Base-by-base conservation (phyloP, 1,284 basidiomycete species). In the Garcileccinum viscosum region DNA sequence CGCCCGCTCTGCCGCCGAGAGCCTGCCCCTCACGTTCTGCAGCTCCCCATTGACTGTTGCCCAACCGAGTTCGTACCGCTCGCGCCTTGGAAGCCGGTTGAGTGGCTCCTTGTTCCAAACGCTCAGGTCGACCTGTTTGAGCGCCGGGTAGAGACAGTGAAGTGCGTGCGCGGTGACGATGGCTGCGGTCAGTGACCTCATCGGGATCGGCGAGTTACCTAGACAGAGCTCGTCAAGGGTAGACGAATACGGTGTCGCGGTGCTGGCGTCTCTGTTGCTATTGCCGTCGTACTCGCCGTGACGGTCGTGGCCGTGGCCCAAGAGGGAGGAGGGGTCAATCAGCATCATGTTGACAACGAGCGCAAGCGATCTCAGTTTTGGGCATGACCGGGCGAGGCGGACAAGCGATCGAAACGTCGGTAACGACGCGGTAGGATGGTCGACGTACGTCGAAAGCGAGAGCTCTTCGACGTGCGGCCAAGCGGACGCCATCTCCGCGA, bases 381-480 rank as follows among this genome's bases (percentile, higher is more conserved):
- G 69, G 24, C 74, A 76, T 0, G 67, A 14, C 2, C 44, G 61
- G 14, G 37, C 58, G 0, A 76, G 69, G 7, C 22, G 47, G 53
- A 71, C 1, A 30, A 76, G 72, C 0, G 75, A 72, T 19, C 42
- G 69, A 8, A 77, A 47, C 1, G 78, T 79, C 1, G 78, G 75
- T 1, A 76, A 61, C 19, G 69, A 64, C 3, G 66, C 69, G 1
- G 24, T 5, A 4, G 69, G 67, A 58, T 76, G 70, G n/a, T 71
- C 61, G 44, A 70, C 70, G 27, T 63, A 77, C 3, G 69, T 77
- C 12, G 74, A 62, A 24, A 80, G 69, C 6, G 53, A 44, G 24
- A 76, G 73, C 6, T 65, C 63, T 63, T 78, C 72, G 0, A 79
- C 40, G 17, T 59, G 7, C 32, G 76, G 75, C 76, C 75, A 76